phyloP scores from a whole-genome alignment of 1,284 basidiomycete species.

The Sporisorium exsertum region DNA sequence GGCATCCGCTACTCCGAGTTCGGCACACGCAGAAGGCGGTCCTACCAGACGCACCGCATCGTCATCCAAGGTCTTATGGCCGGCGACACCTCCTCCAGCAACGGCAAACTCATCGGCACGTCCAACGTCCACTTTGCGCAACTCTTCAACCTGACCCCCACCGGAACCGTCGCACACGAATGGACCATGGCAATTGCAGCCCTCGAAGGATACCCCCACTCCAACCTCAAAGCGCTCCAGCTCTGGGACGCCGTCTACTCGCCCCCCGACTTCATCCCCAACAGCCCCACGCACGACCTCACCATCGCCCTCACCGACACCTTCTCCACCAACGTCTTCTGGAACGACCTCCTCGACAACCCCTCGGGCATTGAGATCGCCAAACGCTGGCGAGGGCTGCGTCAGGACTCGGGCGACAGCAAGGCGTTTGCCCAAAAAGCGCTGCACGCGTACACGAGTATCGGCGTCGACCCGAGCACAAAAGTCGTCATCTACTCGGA shows the following conservation, averaged over 20 bases:
- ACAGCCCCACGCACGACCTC: conserved; percentile 60
- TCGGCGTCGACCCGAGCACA: conserved; percentile 58
- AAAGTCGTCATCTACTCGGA: conserved; percentile 68
- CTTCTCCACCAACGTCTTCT: conserved; percentile 66
- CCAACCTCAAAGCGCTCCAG: conserved; percentile 59
- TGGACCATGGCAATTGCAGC: conserved; percentile 69
- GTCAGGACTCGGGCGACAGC: conserved; percentile 66
- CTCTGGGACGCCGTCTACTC: conserved; percentile 66
- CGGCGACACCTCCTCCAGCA: conserved; percentile 70
- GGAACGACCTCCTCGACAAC: conserved; percentile 58
- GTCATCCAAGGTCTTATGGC: conserved; percentile 79
- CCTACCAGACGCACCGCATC: conserved; percentile 81
- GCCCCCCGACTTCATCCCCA: conserved; percentile 61
- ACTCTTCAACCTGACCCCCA: conserved; percentile 53
- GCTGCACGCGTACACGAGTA: conserved; percentile 44
- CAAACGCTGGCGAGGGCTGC: conserved; percentile 61
- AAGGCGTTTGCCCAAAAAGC: conserved; percentile 59
- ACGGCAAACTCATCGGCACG: conserved; percentile 76
- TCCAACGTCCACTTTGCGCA: conserved; percentile 65
- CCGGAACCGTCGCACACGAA: conserved; percentile 68
- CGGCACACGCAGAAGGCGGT: conserved; percentile 87
- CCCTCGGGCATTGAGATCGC: conserved; percentile 57
- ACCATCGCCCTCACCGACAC: conserved; percentile 69
- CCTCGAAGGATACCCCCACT: conserved; percentile 56
- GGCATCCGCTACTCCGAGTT: conserved; percentile 90